Evolutionary conservation across 106 monocot genomes (phyloP), one percentile per base, ranked within the genome.

Genomic region (Triglochin maritima): DNA sequence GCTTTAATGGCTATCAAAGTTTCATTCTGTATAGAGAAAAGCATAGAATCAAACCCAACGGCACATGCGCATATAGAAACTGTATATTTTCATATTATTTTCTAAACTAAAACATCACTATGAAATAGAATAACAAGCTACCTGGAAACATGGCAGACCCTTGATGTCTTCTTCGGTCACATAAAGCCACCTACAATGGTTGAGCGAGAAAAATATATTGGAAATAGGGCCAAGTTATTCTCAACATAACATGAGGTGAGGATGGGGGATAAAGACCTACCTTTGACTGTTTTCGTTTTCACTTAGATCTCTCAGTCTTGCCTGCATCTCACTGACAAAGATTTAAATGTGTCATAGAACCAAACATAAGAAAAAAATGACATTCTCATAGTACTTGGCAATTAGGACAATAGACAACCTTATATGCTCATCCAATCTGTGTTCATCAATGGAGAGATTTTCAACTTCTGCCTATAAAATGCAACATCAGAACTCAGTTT

Each of bases 121-220:
- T 8, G 17, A 17, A 10, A 44, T 10, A 4, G 29, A 29, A 29
- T 29, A 29, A 29, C 29, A 29, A 29, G 29, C 29, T 29, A 90
- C 93, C 93, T 89, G 90, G 78, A 95, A 95, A 79, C 85, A 85
- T 5, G 90, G 87, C 4, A 95, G 63, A 43, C 85, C 74, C 46
- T 95, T 90, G 62, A 95, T 87, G 71, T 95, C 95, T 66, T 95
- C 95, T 80, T 90, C 85, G 63, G 95, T 90, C 62, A 90, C 87
- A 81, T 76, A 95, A 64, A 90, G 87, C 95, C 95, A 95, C 75
- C 93, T 94, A 77, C 5, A 77, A 49, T 52, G 63, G 47, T 68
- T 57, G 1, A 58, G 60, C 56, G 12, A 46, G 69, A 48, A 63
- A 46, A 45, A 7, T n/a, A 4, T 4, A 29, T 29, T 29, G 1